Evolutionary conservation across 768 basidiomycete species (phyloP).

Genomic region (Russula earlei): DNA sequence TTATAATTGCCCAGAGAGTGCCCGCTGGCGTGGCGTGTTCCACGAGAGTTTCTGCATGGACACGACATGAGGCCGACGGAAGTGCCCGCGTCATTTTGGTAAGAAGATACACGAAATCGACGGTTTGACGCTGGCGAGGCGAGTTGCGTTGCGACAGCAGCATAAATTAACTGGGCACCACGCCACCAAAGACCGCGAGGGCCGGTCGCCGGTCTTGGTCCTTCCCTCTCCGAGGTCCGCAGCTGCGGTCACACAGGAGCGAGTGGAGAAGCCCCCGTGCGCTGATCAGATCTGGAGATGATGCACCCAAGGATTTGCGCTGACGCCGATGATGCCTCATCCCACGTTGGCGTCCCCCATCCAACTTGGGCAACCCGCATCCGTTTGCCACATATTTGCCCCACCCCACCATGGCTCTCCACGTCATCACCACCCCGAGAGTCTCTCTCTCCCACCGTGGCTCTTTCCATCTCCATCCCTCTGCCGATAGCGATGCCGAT

Average conservation of each 20-base stretch:
- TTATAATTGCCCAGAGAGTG: constrained; percentile 12
- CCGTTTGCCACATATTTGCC: background rate
- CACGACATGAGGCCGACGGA: constrained; percentile 17
- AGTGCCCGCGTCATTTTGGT: constrained; percentile 16
- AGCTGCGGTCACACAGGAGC: background rate
- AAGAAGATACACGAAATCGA: constrained; percentile 10
- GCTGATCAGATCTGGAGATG: constrained; percentile 19
- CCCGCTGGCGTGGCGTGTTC: constrained; percentile 21
- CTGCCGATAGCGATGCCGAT: background rate
- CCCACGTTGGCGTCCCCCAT: constrained; percentile 2
- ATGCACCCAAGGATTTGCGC: constrained; percentile 19
- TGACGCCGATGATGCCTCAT: constrained; percentile 14
- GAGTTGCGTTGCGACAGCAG: background rate
- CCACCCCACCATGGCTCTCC: background rate
- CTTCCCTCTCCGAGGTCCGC: background rate
- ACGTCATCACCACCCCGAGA: background rate
- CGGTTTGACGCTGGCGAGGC: constrained; percentile 8
- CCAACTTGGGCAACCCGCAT: background rate
- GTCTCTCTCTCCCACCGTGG: too few relatives aligned
- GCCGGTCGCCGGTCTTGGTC: too few relatives aligned
- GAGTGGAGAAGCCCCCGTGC: background rate
- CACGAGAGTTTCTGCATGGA: constrained; percentile 16
- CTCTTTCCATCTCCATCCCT: background rate
- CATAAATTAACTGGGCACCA: background rate
- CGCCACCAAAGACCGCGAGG: background rate